Conservation (phyloP, 2,329 filamentous ascomycete genomes). For the Penicillium glabrum region DNA sequence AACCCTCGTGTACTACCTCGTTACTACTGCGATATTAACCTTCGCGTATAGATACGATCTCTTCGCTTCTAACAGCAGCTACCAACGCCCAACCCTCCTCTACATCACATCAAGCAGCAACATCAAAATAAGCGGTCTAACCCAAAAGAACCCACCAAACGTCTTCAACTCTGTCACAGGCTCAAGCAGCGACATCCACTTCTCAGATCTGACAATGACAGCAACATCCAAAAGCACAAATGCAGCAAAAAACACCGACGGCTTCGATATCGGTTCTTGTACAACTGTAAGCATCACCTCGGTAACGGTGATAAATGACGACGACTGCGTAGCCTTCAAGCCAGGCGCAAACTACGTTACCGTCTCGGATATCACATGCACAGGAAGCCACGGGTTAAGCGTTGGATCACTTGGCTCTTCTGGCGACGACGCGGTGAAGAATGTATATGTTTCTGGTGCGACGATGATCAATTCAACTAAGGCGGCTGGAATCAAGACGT, state of each 20-base stretch:
- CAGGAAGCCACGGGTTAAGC: conserved; percentile 49
- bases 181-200: conserved; percentile 35
- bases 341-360: conserved; percentile 41
- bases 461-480: conserved; percentile 46
- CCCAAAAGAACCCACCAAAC: conserved; percentile 46
- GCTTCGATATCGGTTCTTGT: conserved; percentile 44
- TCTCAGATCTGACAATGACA: conserved; percentile 39
- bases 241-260: conserved; percentile 44
- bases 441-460: conserved; percentile 43
- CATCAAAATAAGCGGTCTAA: conserved; percentile 40
- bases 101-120: conserved; percentile 42
- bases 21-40: not conserved
- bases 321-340: conserved; percentile 50
- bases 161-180: conserved; percentile 47
- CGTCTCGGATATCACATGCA: conserved; percentile 45
- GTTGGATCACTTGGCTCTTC: conserved; percentile 48
- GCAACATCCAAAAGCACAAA: conserved; percentile 42
- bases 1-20: not conserved
- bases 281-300: conserved; percentile 39
- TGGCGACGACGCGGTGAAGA: conserved; percentile 43
- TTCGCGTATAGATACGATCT: conserved; percentile 33
- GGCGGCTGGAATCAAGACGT: conserved; percentile 50
- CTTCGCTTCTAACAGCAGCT: conserved; percentile 41
- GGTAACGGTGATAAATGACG: conserved; percentile 42
- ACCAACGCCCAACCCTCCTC: conserved; percentile 43